phyloP scores from a whole-genome alignment of 2,329 filamentous ascomycete species.

The Pseudogymnoascus sp. region DNA sequence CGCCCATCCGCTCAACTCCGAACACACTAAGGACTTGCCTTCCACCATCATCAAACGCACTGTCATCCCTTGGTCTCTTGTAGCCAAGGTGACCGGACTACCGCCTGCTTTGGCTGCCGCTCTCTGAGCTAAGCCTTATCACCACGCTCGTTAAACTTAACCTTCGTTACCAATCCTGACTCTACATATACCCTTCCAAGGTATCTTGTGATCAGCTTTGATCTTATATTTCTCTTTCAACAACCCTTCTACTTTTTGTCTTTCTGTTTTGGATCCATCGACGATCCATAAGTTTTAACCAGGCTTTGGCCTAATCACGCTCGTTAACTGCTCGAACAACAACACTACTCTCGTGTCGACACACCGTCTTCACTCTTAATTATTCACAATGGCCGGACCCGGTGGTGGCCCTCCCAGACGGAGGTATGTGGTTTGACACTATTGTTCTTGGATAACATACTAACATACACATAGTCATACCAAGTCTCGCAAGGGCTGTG shows the following conservation, averaged over 20 bases:
- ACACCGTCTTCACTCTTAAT: conserved; percentile 21
- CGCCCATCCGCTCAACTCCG: conserved; percentile 3
- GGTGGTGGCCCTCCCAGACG: conserved; percentile 84
- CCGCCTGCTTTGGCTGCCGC: not conserved
- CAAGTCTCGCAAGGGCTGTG: conserved; percentile 97
- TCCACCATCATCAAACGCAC: not conserved
- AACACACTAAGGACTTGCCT: conserved; percentile 5
- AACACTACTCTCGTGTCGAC: conserved; percentile 30
- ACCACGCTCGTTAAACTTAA: conserved; percentile 11
- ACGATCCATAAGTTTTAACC: conserved; percentile 4
- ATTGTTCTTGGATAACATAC: conserved; percentile 11
- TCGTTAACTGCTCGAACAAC: conserved; percentile 32
- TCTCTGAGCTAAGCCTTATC: conserved; percentile 6
- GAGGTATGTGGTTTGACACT: conserved; percentile 41
- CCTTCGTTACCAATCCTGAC: conserved; percentile 6
- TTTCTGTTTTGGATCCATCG: not conserved
- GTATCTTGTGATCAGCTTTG: not conserved
- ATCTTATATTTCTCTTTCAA: conserved; percentile 3
- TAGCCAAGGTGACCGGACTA: not conserved
- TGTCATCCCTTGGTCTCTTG: not conserved
- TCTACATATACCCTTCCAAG: conserved; percentile 1
- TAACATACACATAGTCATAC: conserved; percentile 65
- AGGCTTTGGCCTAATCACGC: conserved; percentile 13
- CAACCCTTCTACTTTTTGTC: not conserved
- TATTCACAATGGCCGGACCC: conserved; percentile 73